Evolutionary conservation across 169 alveolate genomes (phyloP).

Genomic region (Plasmodium gallinaceum): DNA sequence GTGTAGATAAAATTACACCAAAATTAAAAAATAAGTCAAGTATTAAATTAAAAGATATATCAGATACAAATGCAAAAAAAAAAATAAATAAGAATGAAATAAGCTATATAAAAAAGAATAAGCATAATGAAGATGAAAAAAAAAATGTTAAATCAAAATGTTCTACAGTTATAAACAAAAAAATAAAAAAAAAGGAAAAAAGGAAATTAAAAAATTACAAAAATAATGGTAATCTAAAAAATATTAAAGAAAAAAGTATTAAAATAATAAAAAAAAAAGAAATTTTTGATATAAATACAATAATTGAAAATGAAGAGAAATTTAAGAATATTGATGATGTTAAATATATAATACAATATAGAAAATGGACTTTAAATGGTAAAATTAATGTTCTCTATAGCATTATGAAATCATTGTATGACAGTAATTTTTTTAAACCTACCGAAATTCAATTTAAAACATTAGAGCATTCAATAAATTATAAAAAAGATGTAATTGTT

Average conservation of each 20-base stretch:
- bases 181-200: neutral
- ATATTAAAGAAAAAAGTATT: neutral
- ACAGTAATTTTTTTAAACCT: slow-evolving; percentile 37
- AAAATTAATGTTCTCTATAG: slow-evolving; percentile 20
- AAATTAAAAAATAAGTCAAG: neutral
- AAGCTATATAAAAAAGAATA: neutral
- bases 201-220: neutral
- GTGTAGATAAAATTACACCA: neutral
- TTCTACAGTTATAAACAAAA: neutral
- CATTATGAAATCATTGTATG: slow-evolving; percentile 61
- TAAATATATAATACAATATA: slow-evolving; percentile 30
- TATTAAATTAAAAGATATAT: neutral
- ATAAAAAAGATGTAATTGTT: slow-evolving; percentile 78
- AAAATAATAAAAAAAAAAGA: slow-evolving; percentile 22
- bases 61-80: no score
- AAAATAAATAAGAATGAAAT: no score
- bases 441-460: slow-evolving; percentile 66
- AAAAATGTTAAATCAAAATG: neutral
- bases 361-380: slow-evolving; percentile 30
- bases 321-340: slow-evolving; percentile 16
- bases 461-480: slow-evolving; percentile 37
- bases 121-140: neutral
- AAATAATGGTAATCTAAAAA: neutral
- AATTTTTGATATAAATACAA: slow-evolving; percentile 31
- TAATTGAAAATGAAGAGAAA: slow-evolving; percentile 28